These are phyloP conservation scores for Neodidymelliopsis sp. DNA, from an alignment of 2,329 filamentous ascomycete genomes.

Conservation along the genomic window DNA sequence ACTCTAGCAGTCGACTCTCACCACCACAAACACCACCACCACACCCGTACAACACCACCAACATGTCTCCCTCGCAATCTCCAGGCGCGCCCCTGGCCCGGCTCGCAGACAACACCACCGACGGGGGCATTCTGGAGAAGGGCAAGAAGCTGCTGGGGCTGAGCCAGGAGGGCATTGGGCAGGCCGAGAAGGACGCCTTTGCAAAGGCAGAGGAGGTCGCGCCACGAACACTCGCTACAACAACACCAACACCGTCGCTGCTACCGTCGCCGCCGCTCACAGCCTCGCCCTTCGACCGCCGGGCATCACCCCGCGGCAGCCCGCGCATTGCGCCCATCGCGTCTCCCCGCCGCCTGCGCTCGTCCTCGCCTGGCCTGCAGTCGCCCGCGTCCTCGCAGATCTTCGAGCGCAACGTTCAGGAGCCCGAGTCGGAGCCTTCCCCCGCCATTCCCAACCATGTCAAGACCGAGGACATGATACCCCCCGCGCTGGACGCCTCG, in stretches of 20 bases:
- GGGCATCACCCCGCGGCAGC: slow-evolving; percentile 46
- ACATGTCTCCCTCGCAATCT: slow-evolving; percentile 1
- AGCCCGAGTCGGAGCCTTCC: slow-evolving; percentile 72
- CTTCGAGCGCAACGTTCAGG: slow-evolving; percentile 95
- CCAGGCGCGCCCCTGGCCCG: slow-evolving; percentile 13
- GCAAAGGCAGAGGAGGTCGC: slow-evolving; percentile 17
- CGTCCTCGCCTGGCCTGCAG: slow-evolving; percentile 76
- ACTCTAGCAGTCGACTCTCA: not conserved
- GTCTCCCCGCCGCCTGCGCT: slow-evolving; percentile 72
- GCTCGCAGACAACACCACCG: slow-evolving; percentile 7
- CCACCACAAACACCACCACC: not conserved
- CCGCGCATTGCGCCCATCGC: slow-evolving; percentile 50
- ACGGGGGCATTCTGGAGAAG: slow-evolving; percentile 39
- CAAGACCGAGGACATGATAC: slow-evolving; percentile 92
- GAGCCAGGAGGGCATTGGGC: slow-evolving; percentile 37
- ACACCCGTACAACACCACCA: slow-evolving; percentile 11
- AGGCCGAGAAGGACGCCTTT: slow-evolving; percentile 21
- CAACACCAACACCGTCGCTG: slow-evolving; percentile 30
- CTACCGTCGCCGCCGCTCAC: slow-evolving; percentile 43
- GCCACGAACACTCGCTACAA: slow-evolving; percentile 19
- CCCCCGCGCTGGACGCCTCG: slow-evolving; percentile 87
- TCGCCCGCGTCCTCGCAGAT: slow-evolving; percentile 81
- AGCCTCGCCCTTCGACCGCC: slow-evolving; percentile 37
- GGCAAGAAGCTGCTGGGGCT: slow-evolving; percentile 49
- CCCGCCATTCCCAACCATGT: slow-evolving; percentile 93